phyloP scores from a whole-genome alignment of 768 basidiomycete genomes.

The Gautieria morchelliformis region DNA sequence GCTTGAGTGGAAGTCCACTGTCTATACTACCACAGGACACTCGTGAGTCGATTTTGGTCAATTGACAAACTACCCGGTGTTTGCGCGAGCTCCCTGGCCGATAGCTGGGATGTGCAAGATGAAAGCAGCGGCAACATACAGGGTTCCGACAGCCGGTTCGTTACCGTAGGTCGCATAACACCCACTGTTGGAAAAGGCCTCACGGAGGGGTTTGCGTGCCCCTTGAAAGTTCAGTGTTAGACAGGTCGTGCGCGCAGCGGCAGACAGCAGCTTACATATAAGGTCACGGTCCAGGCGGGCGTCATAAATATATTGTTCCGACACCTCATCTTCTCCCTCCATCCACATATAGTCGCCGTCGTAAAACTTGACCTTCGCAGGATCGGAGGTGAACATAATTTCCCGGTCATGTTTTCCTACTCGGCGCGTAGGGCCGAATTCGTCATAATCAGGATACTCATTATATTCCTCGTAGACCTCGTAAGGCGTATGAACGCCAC shows the following conservation, averaged over 20 bases:
- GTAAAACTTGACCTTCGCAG: neutral
- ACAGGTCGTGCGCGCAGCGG: neutral
- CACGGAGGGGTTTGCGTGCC: neutral
- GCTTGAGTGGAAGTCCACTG: no score
- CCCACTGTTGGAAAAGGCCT: neutral
- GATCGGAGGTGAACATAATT: neutral
- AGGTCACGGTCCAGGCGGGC: neutral
- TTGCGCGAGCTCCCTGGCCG: no score
- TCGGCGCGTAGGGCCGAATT: neutral
- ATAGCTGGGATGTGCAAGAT: no score
- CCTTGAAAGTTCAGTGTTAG: neutral
- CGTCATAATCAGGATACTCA: neutral
- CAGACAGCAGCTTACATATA: neutral
- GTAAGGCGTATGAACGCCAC: neutral
- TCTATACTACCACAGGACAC: no score
- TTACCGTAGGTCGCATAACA: neutral
- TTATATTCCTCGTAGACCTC: neutral
- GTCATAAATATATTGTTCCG: neutral
- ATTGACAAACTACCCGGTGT: no score
- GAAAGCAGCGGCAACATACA: neutral
- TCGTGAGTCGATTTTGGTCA: no score
- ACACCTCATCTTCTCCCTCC: neutral
- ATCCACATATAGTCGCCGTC: neutral
- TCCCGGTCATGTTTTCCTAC: neutral
- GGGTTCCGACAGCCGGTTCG: neutral